Evolutionary conservation across 1,284 basidiomycete species (phyloP), one percentile per base, ranked within the genome.

Genomic region (Singerocomus inundabilis): DNA sequence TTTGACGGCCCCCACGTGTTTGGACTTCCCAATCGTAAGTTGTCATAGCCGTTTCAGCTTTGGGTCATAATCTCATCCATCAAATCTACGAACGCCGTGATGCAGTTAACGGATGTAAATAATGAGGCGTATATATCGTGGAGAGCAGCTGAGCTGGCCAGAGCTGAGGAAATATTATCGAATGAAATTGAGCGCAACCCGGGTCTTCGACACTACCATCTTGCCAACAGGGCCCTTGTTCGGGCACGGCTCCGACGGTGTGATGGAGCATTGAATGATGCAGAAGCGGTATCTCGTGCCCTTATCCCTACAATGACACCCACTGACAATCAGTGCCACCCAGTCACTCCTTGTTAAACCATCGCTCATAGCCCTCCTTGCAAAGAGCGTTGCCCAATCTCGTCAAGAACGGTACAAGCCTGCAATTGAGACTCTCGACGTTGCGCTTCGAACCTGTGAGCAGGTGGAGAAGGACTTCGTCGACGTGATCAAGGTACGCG

Each of bases 211-310:
- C 40, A 46, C 25, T 40, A 43, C 24, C 26, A 44, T 38, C 44
- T 51, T 36, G 61, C 59, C 10, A 62, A 62, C n/a, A 33, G 60
- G 12, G 51, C 63, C n/a, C 43, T 62, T 5, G 16, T 66, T 11
- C 52, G 44, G 6, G 38, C 46, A 12, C 57, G 39, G 4, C 16
- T 53, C 29, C 25, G 21, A 25, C 34, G 42, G 11, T 57, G 53
- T 51, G 44, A 50, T 25, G 26, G 1, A 5, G 61, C 60, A 9
- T 36, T 58, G 25, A 35, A 60, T 1, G 59, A 62, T 10, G 53
- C 49, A 25, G 37, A 55, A 1, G n/a, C 8, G 43, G 63, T 64
- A 52, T 37, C 1, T 41, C 15, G 1, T 2, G 26, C 35, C 5
- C 39, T 36, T 28, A 33, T 26, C 2, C 8, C n/a, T 15, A 2